These are phyloP conservation scores for Luvunga scandens DNA, from an alignment of 345 rosid species.

Conservation along the genomic window DNA sequence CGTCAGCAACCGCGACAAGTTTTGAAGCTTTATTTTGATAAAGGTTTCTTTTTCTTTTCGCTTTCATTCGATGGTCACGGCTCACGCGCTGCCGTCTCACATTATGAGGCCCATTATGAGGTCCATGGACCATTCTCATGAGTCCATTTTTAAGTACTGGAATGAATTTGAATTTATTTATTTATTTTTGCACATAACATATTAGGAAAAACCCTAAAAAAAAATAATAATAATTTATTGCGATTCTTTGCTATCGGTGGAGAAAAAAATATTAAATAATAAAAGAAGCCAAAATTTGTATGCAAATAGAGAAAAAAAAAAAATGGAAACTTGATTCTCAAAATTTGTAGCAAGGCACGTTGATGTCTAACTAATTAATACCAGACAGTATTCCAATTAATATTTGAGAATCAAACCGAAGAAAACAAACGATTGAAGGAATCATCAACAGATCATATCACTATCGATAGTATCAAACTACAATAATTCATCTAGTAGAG, in stretches of 20 bases:
- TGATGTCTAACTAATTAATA: neutral
- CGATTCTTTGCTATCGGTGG: neutral
- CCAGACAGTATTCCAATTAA: neutral
- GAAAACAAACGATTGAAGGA: neutral
- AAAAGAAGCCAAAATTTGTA: too few relatives aligned
- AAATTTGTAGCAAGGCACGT: neutral
- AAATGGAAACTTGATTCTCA: neutral
- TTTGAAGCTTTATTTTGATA: neutral
- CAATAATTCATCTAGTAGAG: neutral
- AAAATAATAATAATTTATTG: too few relatives aligned
- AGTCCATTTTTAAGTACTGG: neutral
- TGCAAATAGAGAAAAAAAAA: too few relatives aligned
- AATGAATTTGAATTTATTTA: neutral
- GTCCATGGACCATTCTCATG: constrained; percentile 10
- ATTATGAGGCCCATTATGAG: neutral
- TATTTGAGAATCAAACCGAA: neutral
- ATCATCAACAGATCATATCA: too few relatives aligned
- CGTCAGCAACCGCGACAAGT: constrained; percentile 1
- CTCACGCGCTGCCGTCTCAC: neutral
- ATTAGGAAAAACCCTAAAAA: too few relatives aligned
- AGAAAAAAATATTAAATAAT: too few relatives aligned
- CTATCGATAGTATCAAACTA: too few relatives aligned
- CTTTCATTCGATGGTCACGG: constrained; percentile 4
- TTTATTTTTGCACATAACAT: too few relatives aligned
- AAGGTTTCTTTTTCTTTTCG: neutral